Conservation (phyloP, 2,329 filamentous ascomycete species). For the Aphanoascus verrucosus region DNA sequence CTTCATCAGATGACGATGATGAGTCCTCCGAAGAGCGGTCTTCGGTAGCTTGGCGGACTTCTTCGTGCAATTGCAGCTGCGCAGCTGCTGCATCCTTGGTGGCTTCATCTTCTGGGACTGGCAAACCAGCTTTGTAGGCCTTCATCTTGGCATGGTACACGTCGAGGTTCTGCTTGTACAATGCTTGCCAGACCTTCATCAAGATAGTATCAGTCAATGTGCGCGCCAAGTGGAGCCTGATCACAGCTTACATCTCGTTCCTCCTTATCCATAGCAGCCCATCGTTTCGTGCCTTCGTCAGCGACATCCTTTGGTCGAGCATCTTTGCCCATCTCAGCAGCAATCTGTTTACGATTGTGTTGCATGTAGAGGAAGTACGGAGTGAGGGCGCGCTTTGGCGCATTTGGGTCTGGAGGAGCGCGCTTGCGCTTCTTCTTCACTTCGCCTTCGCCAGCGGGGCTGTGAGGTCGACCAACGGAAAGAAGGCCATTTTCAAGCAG, state of each 20-base stretch:
- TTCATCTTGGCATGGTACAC: constrained; percentile 46
- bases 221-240: not conserved
- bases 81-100: constrained; percentile 29
- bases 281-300: constrained; percentile 74
- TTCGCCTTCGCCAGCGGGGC: constrained; percentile 36
- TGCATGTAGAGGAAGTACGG: constrained; percentile 95
- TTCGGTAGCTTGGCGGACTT: constrained; percentile 30
- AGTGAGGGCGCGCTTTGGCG: constrained; percentile 85
- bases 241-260: constrained; percentile 54
- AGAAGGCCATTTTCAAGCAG: constrained; percentile 38
- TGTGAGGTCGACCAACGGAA: constrained; percentile 19
- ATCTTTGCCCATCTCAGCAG: constrained; percentile 61
- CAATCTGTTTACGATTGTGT: constrained; percentile 71
- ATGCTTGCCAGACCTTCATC: constrained; percentile 43
- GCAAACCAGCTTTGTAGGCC: constrained; percentile 46
- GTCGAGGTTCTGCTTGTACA: constrained; percentile 49
- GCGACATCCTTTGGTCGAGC: constrained; percentile 78
- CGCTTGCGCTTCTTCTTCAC: constrained; percentile 86
- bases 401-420: constrained; percentile 77
- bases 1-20: constrained; percentile 25
- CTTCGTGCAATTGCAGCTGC: constrained; percentile 31
- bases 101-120: constrained; percentile 35
- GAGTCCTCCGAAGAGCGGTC: constrained; percentile 24
- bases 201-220: not conserved
- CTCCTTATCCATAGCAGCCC: constrained; percentile 62